Evolutionary conservation across 2,329 filamentous ascomycete species (phyloP), one percentile per base, ranked within the genome.

Genomic region (Cytospora leucostoma): DNA sequence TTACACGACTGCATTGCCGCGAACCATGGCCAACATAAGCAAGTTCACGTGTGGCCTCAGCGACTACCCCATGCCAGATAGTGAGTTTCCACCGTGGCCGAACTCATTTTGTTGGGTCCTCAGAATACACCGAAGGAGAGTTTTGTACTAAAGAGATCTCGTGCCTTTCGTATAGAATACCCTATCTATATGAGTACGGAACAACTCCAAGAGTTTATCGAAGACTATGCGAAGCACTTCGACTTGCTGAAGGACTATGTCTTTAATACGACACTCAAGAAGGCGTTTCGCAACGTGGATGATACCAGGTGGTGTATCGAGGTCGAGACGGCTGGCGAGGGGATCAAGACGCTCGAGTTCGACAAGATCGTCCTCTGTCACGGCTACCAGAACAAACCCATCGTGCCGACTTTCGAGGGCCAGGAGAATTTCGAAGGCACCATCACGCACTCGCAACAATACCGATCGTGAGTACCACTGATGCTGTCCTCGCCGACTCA

Each of bases 1-100:
- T n/a, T 62, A 75, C 59, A 69, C 73, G 65, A 78, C 75, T 4
- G 74, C 74, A 11, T 75, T 77, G 34, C 74, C 79, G 4, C 62
- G 64, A 27, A 56, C 50, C 17, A 57, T 52, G 50, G 50, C 56
- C 51, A 59, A 57, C 37, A 50, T 61, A 27, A 62, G 58, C 60
- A 57, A 61, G 21, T 53, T 68, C 34, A 67, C 75, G 70, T 74
- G 73, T 27, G 74, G 73, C 52, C 76, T 72, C 53, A 76, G 74
- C 11, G 74, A 76, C 61, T 76, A 72, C 21, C 73, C 74, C 0
- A 76, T 75, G 49, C 68, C 73, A 4, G 64, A 67, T 1, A 70
- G 69, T 8, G 65, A 72, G 51, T 71, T 67, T 17, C n/a, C 60
- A 67, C 62, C 0, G 27, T 27, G 27, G 27, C 27, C 27, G 4